phyloP scores from a whole-genome alignment of 140 eudicot species.

The Anethum foeniculum region DNA sequence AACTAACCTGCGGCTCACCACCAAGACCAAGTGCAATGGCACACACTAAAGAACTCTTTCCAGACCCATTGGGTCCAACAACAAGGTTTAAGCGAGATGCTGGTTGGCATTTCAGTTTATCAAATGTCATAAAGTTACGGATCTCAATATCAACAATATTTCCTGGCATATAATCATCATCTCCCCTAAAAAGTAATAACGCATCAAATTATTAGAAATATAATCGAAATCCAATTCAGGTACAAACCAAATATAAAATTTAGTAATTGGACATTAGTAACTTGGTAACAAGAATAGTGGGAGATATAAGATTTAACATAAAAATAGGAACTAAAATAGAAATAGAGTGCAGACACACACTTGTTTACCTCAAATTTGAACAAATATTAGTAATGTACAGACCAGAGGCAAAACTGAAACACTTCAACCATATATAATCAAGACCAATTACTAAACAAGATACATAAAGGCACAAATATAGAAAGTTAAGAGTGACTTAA shows the following conservation, averaged over 20 bases:
- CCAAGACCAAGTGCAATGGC: conserved; percentile 98
- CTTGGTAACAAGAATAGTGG: background rate
- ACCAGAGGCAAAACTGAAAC: background rate
- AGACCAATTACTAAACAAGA: background rate
- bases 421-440: background rate
- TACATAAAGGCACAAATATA: background rate
- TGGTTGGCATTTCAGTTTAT: conserved; percentile 58
- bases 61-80: conserved; percentile 94
- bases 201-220: background rate
- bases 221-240: background rate
- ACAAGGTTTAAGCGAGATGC: conserved; percentile 89
- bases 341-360: background rate
- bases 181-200: conserved; percentile 42
- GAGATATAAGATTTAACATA: background rate
- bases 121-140: conserved; percentile 79
- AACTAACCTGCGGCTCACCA: conserved; percentile 92
- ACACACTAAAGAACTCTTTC: conserved; percentile 89
- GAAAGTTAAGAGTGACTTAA: background rate
- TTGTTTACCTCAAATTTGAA: background rate
- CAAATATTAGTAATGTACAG: background rate
- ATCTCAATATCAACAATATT: conserved; percentile 77
- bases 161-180: conserved; percentile 79
- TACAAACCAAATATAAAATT: background rate
- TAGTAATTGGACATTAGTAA: background rate
- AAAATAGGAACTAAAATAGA: background rate